Evolutionary conservation across 1,284 basidiomycete genomes (phyloP), one percentile per base, ranked within the genome.

Genomic region (Cutaneotrichosporon spelunceum): DNA sequence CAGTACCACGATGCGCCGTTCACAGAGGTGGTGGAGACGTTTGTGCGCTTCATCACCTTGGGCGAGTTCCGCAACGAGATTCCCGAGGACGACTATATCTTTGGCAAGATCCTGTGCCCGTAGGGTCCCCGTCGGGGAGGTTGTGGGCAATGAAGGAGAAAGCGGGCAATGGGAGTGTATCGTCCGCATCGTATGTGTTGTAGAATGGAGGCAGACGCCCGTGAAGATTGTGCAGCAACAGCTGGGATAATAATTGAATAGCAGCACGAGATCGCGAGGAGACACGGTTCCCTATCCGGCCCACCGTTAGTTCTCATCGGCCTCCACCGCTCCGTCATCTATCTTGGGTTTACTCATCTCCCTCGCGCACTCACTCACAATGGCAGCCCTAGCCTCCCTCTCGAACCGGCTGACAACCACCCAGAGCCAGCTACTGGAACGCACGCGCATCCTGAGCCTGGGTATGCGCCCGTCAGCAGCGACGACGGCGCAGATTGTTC

Each of bases 371-470:
- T 33, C 9, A 30, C 21, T 21, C 52, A 30, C 2, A 26, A 50
- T 50, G 48, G 48, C 48, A 3, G 48, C 48, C 48, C 24, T 58
- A 16, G 57, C 57, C n/a, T 53, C 49, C 49, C 62, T 76, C 53
- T 72, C 70, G 3, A 69, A 70, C 44, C 68, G 75, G 26, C 70
- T 78, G 9, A 77, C 75, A 4, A 71, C 74, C n/a, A 71, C 75
- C 27, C 77, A 77, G 19, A 64, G 74, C 9, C 71, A 76, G 57
- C 69, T 79, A 2, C 69, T 79, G 53, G 78, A 79, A 61, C 70
- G 78, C 50, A 72, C 72, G 4, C 75, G 78, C 23, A 71, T 79
- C 53, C 59, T 78, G 56, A 73, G 72, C 1, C 71, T 79, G 27
- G 72, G 72, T 29, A 71, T 79, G 47, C 68, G 71, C 21, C 75